Evolutionary conservation across 495 filamentous ascomycete genomes (phyloP), one percentile per base, ranked within the genome.

Genomic region (Parathielavia hyrcaniae): DNA sequence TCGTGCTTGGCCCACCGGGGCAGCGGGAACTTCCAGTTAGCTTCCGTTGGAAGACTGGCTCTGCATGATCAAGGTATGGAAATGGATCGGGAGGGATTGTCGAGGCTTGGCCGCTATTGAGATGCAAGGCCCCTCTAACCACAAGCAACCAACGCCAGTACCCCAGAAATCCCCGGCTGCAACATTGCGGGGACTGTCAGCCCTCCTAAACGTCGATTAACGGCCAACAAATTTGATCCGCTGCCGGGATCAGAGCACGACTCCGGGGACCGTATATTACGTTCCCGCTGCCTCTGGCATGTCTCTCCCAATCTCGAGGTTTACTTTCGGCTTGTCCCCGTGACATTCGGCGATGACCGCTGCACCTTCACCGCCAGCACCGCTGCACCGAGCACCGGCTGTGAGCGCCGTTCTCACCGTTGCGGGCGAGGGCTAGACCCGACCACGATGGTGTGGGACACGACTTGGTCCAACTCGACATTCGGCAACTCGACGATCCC

Each of bases 391-490:
- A 32, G 23, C 13, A 17, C 39, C 19, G 38, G 22, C 38, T 40
- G 41, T 41, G 20, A 19, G 22, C 26, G 53, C 16, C 53, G 4
- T 48, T 34, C 45, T 56, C 53, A 20, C 43, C 45, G 11, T 13
- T 9, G 16, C 44, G 16, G 22, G 44, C 26, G 44, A 49, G 53
- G 46, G 40, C n/a, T n/a, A n/a, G n/a, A 56, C 10, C 22, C 44
- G 53, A 11, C 51, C 48, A 44, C 38, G 5, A 45, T 48, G 50
- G 46, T 38, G 30, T 41, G 5, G 20, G 53, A 35, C 50, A 34
- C 20, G 4, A 13, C 50, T 36, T 30, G 52, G 23, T n/a, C 19
- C 5, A 66, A 63, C 52, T 43, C 51, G 40, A 66, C 64, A 0
- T 36, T 47, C 14, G 32, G 14, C 35, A 57, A 64, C 51, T 39